These are phyloP conservation scores for Athelia sp. DNA, from an alignment of 1,284 basidiomycete species.

Conservation along the genomic window DNA sequence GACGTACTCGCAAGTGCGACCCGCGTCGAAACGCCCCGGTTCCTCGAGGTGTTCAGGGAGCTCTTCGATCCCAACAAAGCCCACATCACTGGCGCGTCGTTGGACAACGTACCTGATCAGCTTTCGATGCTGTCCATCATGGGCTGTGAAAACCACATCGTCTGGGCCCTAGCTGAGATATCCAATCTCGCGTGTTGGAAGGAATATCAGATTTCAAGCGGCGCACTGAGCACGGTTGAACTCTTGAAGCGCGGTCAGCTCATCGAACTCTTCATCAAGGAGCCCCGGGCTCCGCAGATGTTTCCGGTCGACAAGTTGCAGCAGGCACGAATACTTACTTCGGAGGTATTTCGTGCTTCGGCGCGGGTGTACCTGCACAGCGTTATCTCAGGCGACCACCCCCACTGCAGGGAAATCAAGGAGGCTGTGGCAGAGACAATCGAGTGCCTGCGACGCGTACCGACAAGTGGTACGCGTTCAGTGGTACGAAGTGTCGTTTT, in stretches of 20 bases:
- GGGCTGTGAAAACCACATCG: constrained; percentile 78
- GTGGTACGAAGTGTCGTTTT: constrained; percentile 78
- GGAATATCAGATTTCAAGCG: constrained; percentile 29
- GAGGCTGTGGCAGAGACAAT: constrained; percentile 52
- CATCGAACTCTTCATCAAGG: constrained; percentile 45
- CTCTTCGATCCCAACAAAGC: constrained; percentile 46
- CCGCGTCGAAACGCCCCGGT: constrained; percentile 49
- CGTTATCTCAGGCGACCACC: constrained; percentile 64
- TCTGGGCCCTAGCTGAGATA: constrained; percentile 74
- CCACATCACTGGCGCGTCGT: constrained; percentile 31
- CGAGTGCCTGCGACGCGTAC: constrained; percentile 38
- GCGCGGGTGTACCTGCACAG: constrained; percentile 68
- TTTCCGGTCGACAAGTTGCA: constrained; percentile 23
- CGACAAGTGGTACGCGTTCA: constrained; percentile 25
- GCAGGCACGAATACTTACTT: constrained; percentile 46
- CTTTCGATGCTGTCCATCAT: constrained; percentile 72
- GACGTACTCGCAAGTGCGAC: constrained; percentile 77
- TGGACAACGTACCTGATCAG: constrained; percentile 25
- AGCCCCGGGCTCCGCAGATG: constrained; percentile 12
- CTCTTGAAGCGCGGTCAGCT: constrained; percentile 47
- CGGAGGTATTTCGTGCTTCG: constrained; percentile 71
- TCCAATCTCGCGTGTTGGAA: constrained; percentile 68
- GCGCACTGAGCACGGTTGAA: constrained; percentile 48
- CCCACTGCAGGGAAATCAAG: constrained; percentile 55
- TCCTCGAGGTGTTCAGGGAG: constrained; percentile 49